Evolutionary conservation across 2,329 filamentous ascomycete genomes (phyloP), one percentile per base, ranked within the genome.

Genomic region (Cladosporium sp.): DNA sequence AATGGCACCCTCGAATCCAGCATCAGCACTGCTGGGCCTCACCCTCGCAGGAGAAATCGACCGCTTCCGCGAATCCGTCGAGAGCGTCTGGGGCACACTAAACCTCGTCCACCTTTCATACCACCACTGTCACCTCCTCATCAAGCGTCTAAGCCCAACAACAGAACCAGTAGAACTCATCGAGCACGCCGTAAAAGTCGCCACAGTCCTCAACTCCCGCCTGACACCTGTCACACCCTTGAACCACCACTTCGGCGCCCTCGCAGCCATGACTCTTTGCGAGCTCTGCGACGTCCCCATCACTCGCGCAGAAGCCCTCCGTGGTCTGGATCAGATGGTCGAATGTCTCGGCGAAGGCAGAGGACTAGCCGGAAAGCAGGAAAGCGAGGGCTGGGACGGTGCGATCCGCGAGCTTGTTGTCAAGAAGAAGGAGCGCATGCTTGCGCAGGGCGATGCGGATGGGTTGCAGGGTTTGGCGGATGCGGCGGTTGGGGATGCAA

Each of bases 61-160:
- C 72, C 82, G 88, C 66, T 90, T 89, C 75, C 84, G 87, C 8
- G 87, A 90, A 75, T 83, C 86, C 64, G 81, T 92, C 1, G 87
- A 89, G 3, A 76, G 74, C 7, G 75, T 80, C 57, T 80, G 79
- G 74, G 78, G 81, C 14, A 82, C 83, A 52, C 79, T 88, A 30
- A 86, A 86, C 26, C 82, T 89, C 36, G 81, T 92, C 2, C 86
- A 90, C 70, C 81, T 92, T 28, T 85, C 85, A 21, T 92, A 90
- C 77, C 91, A 90, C 85, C 88, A 92, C 75, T 84, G 86, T 70
- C 86, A 88, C 68, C 81, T 92, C 10, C 80, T 92, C 21, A 82
- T 87, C 11, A 86, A 88, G 61, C 82, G 91, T 2, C 80, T 88
- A 64, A 85, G 84, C 44, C 83, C 86, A 1, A 82, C 82, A 12